phyloP scores from a whole-genome alignment of 2,329 filamentous ascomycete genomes.

The Hypoxylon sp. region DNA sequence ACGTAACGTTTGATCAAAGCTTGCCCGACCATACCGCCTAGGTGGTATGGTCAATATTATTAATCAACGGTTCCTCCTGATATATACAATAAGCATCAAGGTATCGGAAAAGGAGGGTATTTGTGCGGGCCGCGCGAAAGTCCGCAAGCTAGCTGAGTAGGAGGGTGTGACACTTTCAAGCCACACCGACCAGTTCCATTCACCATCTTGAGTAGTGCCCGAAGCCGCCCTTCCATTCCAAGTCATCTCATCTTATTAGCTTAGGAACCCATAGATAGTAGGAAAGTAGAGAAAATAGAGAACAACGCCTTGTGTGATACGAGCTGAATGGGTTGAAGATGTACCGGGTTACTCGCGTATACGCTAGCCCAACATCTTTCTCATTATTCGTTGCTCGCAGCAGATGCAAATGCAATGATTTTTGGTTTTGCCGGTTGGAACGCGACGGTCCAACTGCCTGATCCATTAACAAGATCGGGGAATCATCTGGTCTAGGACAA shows the following conservation, averaged over 20 bases:
- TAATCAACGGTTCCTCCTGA: slow-evolving; percentile 36
- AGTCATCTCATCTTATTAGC: slow-evolving; percentile 37
- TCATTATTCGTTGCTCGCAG: slow-evolving; percentile 26
- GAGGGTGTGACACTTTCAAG: slow-evolving; percentile 24
- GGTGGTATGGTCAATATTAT: slow-evolving; percentile 35
- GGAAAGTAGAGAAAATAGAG: slow-evolving; percentile 21
- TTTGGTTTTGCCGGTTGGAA: slow-evolving; percentile 37
- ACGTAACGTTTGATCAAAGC: neutral
- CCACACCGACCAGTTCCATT: slow-evolving; percentile 14
- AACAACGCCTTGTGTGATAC: slow-evolving; percentile 39
- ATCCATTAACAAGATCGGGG: slow-evolving; percentile 24
- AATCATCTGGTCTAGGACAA: slow-evolving; percentile 41
- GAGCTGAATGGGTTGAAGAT: slow-evolving; percentile 18
- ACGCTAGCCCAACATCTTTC: slow-evolving; percentile 10
- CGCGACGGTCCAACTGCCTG: slow-evolving; percentile 35
- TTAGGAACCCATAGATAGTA: slow-evolving; percentile 21
- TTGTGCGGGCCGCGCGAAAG: slow-evolving; percentile 12
- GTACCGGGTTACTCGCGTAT: slow-evolving; percentile 3
- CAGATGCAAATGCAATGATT: slow-evolving; percentile 46
- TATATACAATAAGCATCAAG: slow-evolving; percentile 41
- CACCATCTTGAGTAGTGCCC: slow-evolving; percentile 26
- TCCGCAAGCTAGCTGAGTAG: slow-evolving; percentile 15
- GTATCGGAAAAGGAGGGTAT: slow-evolving; percentile 20
- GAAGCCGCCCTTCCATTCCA: slow-evolving; percentile 21
- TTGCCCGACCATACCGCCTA: slow-evolving; percentile 18